These are phyloP conservation scores for Apiospora koreana DNA, from an alignment of 2,329 filamentous ascomycete species.

Conservation along the genomic window DNA sequence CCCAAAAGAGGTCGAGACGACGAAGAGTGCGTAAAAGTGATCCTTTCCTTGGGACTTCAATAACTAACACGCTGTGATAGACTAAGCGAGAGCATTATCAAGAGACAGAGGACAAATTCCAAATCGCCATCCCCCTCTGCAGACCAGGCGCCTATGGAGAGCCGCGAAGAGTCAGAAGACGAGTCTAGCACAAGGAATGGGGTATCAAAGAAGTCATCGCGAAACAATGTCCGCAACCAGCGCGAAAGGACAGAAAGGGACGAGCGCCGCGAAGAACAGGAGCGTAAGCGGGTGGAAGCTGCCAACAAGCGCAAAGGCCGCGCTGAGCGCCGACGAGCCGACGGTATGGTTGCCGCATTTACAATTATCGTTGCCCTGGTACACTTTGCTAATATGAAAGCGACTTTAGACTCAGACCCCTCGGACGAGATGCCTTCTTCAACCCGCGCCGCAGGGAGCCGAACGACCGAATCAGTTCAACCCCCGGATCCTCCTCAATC, in stretches of 20 bases:
- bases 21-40: constrained; percentile 72
- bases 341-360: constrained; percentile 58
- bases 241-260: constrained; percentile 67
- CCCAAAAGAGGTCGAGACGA: constrained; percentile 86
- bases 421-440: constrained; percentile 66
- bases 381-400: constrained; percentile 38
- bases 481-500: constrained; percentile 46
- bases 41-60: not conserved
- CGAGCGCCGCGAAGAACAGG: constrained; percentile 75
- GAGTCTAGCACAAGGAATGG: constrained; percentile 66
- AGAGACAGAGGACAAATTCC: constrained; percentile 83
- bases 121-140: constrained; percentile 65
- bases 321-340: constrained; percentile 76
- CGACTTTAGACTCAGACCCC: constrained; percentile 66
- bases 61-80: constrained; percentile 44
- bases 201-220: constrained; percentile 57
- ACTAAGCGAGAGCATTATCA: constrained; percentile 64
- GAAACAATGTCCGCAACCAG: constrained; percentile 59
- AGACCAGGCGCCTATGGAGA: constrained; percentile 47
- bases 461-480: constrained; percentile 32
- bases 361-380: constrained; percentile 26
- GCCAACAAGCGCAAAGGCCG: constrained; percentile 80
- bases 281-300: constrained; percentile 72
- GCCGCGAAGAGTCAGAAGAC: constrained; percentile 67
- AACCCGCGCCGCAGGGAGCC: constrained; percentile 36